Percentiles rank a stretch among this genome's conserved stretches.
Evolutionary conservation across 805 yeast genomes (phyloP).

Genomic region (Candida chauliodis): DNA sequence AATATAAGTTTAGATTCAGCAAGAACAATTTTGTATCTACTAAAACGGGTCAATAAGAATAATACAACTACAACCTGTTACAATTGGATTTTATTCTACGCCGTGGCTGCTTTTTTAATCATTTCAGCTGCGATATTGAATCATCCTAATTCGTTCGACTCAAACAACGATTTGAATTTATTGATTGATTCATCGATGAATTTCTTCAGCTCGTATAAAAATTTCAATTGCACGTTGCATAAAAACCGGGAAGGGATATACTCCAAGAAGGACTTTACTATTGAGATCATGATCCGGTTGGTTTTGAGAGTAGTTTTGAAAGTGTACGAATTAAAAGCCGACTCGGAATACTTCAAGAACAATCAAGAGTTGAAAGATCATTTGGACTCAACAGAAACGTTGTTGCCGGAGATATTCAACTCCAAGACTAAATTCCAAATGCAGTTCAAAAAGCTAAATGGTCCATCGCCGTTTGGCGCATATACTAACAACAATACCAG

Average conservation of each 20-base stretch:
- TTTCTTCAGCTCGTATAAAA: conserved; percentile 6
- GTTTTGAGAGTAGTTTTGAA: conserved; percentile 19
- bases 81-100: conserved; percentile 32
- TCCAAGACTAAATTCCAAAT: conserved; percentile 7
- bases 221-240: not conserved
- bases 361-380: conserved; percentile 16
- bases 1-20: conserved; percentile 32
- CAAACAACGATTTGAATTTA: conserved; percentile 25
- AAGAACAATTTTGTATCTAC: conserved; percentile 31
- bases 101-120: conserved; percentile 29
- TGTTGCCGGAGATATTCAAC: conserved; percentile 16
- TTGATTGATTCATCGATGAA: conserved; percentile 20
- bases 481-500: not conserved
- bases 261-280: conserved; percentile 6
- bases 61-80: conserved; percentile 20
- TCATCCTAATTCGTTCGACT: conserved; percentile 25
- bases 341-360: conserved; percentile 11
- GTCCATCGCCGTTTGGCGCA: conserved; percentile 11
- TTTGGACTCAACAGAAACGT: conserved; percentile 14
- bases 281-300: conserved; percentile 15
- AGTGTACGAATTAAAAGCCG: conserved; percentile 15
- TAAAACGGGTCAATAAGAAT: conserved; percentile 17
- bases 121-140: conserved; percentile 28
- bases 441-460: conserved; percentile 10
- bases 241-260: not conserved